Evolutionary conservation across 768 basidiomycete genomes (phyloP), one percentile per base, ranked within the genome.

Genomic region (Mycena vitilis): DNA sequence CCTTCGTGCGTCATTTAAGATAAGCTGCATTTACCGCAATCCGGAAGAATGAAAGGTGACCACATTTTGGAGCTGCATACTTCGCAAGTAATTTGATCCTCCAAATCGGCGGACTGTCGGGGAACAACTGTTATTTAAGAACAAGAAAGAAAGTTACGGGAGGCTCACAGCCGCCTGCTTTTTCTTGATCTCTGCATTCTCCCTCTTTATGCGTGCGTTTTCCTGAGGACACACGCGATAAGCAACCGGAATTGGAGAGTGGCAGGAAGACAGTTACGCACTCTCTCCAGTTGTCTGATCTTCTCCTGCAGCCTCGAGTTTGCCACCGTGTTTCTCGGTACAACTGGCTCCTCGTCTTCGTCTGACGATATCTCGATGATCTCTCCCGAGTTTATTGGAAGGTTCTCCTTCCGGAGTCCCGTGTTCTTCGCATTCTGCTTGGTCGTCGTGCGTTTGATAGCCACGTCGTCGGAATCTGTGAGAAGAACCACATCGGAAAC

Each of bases 331-430:
- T 5, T 42, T 52, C 47, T 47, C 2, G 55, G 40, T 18, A 25
- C 45, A 12, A 59, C 56, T 20, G 70, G 62, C 42, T 60, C 70
- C 0, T 69, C 68, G 34, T 71, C 70, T 38, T 71, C 70, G 30
- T 71, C 70, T 12, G 65, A 67, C 0, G 61, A 64, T 60, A 71
- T 71, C 53, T 71, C 70, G 52, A 71, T 71, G 6, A 71, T 60
- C 37, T 71, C 70, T 34, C 42, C 55, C 7, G 53, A 58, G 38
- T 54, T 63, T 3, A 66, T 30, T 9, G 65, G 57, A 37, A 52
- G 30, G 25, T 64, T 52, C 40, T 67, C 67, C 53, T 71, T 65
- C 48, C 40, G 10, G 30, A 30, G 30, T 71, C 64, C 51, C 70
- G 57, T 22, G 62, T 57, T 23, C 40, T 40, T 40, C 40, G 51